Evolutionary conservation across 169 alveolate species (phyloP).

Genomic region (Eimeria zaria): DNA sequence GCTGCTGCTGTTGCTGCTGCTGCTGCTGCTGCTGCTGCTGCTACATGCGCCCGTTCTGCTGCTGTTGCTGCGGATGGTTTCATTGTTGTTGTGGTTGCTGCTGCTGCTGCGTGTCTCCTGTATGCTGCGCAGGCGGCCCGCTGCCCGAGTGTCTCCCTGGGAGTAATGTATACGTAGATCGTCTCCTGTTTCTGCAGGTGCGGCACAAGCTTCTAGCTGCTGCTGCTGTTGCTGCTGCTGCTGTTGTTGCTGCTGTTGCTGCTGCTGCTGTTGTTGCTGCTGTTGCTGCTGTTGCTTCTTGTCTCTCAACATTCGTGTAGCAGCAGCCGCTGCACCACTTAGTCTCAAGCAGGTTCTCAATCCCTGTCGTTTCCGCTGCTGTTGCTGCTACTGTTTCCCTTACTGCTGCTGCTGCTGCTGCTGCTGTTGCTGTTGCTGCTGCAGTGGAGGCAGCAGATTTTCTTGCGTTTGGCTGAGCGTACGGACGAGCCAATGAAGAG

Average conservation of each 20-base stretch:
- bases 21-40: neutral
- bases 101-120: neutral
- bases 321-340: no score
- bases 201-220: no score
- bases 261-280: no score
- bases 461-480: constrained; percentile 29
- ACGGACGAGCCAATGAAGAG: constrained; percentile 28
- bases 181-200: constrained; percentile 9
- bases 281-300: no score
- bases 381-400: neutral
- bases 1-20: constrained; percentile 31
- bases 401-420: constrained; percentile 5
- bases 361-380: neutral
- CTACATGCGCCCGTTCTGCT: neutral
- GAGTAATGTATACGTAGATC: constrained; percentile 17
- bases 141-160: constrained; percentile 33
- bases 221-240: no score
- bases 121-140: constrained; percentile 3
- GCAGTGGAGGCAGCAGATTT: neutral
- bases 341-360: neutral
- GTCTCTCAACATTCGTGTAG: no score
- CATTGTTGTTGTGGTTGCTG: neutral
- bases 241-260: no score
- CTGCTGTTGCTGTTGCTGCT: constrained; percentile 8
- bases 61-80: neutral